These are phyloP conservation scores for Spraguea lophii DNA, from an alignment of 371 early-diverging fungal species.

Conservation along the genomic window DNA sequence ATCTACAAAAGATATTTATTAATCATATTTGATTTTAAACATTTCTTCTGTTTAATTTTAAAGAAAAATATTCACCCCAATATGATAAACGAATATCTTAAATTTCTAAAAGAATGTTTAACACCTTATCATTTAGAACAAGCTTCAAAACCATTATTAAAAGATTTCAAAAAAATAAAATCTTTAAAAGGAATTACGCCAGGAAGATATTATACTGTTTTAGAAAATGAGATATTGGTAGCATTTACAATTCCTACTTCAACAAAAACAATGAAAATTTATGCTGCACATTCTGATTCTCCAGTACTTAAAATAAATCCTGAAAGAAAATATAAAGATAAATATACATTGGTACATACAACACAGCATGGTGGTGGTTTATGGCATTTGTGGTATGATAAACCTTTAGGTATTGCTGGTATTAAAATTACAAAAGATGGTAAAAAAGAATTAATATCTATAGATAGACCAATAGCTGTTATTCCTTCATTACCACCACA, in stretches of 20 bases:
- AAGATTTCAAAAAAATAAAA: too few relatives aligned
- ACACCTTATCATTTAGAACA: too few relatives aligned
- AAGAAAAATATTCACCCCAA: too few relatives aligned
- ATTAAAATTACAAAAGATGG: slow-evolving; percentile 52
- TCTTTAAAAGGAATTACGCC: too few relatives aligned
- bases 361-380: slow-evolving; percentile 68
- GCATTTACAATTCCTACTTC: slow-evolving; percentile 62
- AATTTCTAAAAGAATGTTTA: too few relatives aligned
- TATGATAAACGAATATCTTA: too few relatives aligned
- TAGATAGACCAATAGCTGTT: slow-evolving; percentile 56
- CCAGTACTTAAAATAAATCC: slow-evolving; percentile 88
- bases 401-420: slow-evolving; percentile 78
- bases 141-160: too few relatives aligned
- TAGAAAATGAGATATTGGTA: slow-evolving; percentile 64
- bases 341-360: slow-evolving; percentile 59
- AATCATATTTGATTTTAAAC: too few relatives aligned
- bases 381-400: slow-evolving; percentile 88
- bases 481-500: slow-evolving; percentile 88
- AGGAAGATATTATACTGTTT: slow-evolving; percentile 61
- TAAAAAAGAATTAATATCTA: slow-evolving; percentile 3
- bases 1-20: too few relatives aligned
- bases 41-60: too few relatives aligned
- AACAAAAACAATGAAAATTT: slow-evolving; percentile 62
- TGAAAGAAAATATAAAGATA: slow-evolving; percentile 55
- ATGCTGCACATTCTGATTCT: slow-evolving; percentile 81